Percentiles rank a stretch among this genome's conserved stretches.
These are phyloP conservation scores for Manihot esculenta DNA, from an alignment of 441 rosid species.

Conservation along the genomic window DNA sequence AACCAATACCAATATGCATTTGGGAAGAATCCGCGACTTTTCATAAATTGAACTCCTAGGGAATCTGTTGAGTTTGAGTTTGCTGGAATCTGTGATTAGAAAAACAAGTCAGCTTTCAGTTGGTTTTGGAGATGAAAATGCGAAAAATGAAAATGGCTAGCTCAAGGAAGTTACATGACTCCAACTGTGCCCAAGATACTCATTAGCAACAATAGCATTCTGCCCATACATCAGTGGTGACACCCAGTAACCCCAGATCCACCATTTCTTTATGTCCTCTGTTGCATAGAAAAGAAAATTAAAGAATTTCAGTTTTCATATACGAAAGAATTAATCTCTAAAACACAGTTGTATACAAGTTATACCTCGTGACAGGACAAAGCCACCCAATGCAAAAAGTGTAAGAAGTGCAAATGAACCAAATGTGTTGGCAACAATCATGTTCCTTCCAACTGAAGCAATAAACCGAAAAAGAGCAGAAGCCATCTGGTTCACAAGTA, in stretches of 20 bases:
- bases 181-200: conserved; percentile 75
- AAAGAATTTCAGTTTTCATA: not conserved
- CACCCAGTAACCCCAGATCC: conserved; percentile 80
- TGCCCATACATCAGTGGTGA: conserved; percentile 80
- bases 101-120: conserved; percentile 1
- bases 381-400: conserved; percentile 66
- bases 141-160: not conserved
- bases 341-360: not conserved
- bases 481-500: conserved; percentile 65
- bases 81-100: not conserved
- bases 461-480: conserved; percentile 57
- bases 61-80: not conserved
- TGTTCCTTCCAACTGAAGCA: conserved; percentile 60
- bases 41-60: no score
- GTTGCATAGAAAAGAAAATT: conserved; percentile 2
- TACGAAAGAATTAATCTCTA: not conserved
- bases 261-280: conserved; percentile 68
- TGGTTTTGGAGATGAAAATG: not conserved
- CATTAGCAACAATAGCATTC: conserved; percentile 64
- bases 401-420: conserved; percentile 61
- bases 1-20: conserved; percentile 68
- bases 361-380: conserved; percentile 63
- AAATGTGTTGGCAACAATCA: conserved; percentile 71
- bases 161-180: conserved; percentile 36
- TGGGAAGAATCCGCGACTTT: conserved; percentile 44